phyloP scores from a whole-genome alignment of 495 filamentous ascomycete species.

The Tuber calosporum region DNA sequence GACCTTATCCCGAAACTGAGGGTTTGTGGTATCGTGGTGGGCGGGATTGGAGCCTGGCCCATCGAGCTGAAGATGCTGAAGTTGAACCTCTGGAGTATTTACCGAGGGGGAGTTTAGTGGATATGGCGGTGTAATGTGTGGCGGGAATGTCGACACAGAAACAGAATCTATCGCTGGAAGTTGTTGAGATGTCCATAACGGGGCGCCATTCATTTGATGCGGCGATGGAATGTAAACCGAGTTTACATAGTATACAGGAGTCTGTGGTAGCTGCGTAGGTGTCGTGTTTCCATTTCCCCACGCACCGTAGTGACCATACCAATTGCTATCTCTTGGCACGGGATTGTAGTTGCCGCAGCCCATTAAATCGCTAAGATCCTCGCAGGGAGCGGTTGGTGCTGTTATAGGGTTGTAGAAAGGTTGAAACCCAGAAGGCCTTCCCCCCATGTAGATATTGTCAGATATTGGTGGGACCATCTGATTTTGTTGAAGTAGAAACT shows the following conservation, averaged over 20 bases:
- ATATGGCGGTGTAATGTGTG: slow-evolving; percentile 28
- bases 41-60: slow-evolving; percentile 29
- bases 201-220: slow-evolving; percentile 28
- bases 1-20: slow-evolving; percentile 70
- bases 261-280: slow-evolving; percentile 32
- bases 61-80: slow-evolving; percentile 45
- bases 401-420: slow-evolving; percentile 39
- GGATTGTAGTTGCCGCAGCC: slow-evolving; percentile 32
- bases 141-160: slow-evolving; percentile 30
- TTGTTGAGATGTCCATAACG: slow-evolving; percentile 33
- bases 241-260: slow-evolving; percentile 34
- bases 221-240: slow-evolving; percentile 20
- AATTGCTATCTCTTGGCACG: slow-evolving; percentile 37
- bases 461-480: slow-evolving; percentile 33
- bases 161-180: slow-evolving; percentile 32
- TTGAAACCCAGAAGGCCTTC: slow-evolving; percentile 33
- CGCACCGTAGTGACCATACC: slow-evolving; percentile 33
- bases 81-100: slow-evolving; percentile 41
- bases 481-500: slow-evolving; percentile 43
- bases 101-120: slow-evolving; percentile 26
- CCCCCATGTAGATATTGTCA: slow-evolving; percentile 27
- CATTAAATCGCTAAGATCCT: slow-evolving; percentile 36
- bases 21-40: slow-evolving; percentile 45
- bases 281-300: slow-evolving; percentile 34
- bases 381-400: slow-evolving; percentile 39